phyloP scores from a whole-genome alignment of 83 land plant species.

The Picea abies region DNA sequence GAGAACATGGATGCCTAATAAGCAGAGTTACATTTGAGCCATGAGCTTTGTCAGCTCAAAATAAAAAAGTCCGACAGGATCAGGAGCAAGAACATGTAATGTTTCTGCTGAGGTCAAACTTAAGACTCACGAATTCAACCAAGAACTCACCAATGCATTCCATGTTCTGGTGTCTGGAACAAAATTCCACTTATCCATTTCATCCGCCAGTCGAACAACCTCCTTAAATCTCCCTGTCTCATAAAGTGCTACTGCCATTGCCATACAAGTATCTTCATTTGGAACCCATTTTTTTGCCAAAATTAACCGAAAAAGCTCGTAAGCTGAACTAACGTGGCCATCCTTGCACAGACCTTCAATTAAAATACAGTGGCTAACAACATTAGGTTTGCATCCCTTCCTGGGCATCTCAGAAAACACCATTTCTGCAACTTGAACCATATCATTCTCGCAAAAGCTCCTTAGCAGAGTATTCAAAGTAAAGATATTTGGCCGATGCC shows the following conservation, averaged over 20 bases:
- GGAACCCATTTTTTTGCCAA: conserved; percentile 45
- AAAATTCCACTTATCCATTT: conserved; percentile 33
- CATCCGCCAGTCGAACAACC: conserved; percentile 41
- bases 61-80: background rate
- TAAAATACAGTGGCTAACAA: conserved; percentile 36
- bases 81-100: background rate
- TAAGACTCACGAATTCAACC: background rate
- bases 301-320: conserved; percentile 40
- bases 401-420: conserved; percentile 41
- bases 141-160: conserved; percentile 13
- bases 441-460: conserved; percentile 40
- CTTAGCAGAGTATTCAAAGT: conserved; percentile 46
- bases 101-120: background rate
- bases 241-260: conserved; percentile 39
- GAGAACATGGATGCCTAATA: no score
- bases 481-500: conserved; percentile 32
- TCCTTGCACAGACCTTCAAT: conserved; percentile 38
- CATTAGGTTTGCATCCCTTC: conserved; percentile 35
- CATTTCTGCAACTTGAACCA: conserved; percentile 36
- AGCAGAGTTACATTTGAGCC: no score
- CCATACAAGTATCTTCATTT: conserved; percentile 42
- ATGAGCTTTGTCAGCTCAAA: no score
- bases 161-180: conserved; percentile 4
- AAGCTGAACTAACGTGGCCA: conserved; percentile 36
- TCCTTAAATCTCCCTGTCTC: conserved; percentile 28